A percentile compares a stretch with the other conserved stretches of the same genome.
These are phyloP conservation scores for Fusarium coffeatum DNA, from an alignment of 2,329 filamentous ascomycete species.

Conservation along the genomic window DNA sequence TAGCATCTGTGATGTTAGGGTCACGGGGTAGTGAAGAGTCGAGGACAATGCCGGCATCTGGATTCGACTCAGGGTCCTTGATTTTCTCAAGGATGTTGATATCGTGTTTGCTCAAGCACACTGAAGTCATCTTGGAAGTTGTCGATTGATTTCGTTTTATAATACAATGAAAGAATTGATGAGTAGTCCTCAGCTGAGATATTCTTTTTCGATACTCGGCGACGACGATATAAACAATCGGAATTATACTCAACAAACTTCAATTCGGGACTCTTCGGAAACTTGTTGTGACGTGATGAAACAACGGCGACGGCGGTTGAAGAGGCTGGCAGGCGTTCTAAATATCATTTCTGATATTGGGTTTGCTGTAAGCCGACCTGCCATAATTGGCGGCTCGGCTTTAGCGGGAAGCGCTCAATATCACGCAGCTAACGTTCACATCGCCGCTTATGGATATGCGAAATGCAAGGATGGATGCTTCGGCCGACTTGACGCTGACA, in stretches of 20 bases:
- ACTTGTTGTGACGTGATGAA: slow-evolving; percentile 13
- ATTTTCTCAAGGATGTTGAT: slow-evolving; percentile 74
- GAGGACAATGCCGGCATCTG: slow-evolving; percentile 64
- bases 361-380: slow-evolving; percentile 23
- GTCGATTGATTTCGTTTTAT: slow-evolving; percentile 10
- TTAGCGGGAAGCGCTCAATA: slow-evolving; percentile 23
- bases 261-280: slow-evolving; percentile 9
- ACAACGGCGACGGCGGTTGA: slow-evolving; percentile 16
- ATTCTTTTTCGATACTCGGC: slow-evolving; percentile 2
- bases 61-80: slow-evolving; percentile 72
- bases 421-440: slow-evolving; percentile 18
- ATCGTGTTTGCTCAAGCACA: slow-evolving; percentile 67
- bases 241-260: background rate
- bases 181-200: slow-evolving; percentile 1
- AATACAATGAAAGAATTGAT: background rate
- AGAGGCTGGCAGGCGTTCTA: slow-evolving; percentile 22
- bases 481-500: slow-evolving; percentile 33
- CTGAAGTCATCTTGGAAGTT: slow-evolving; percentile 57
- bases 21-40: slow-evolving; percentile 67
- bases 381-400: slow-evolving; percentile 33
- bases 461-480: slow-evolving; percentile 19
- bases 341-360: slow-evolving; percentile 28
- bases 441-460: slow-evolving; percentile 11
- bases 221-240: background rate
- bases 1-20: slow-evolving; percentile 64